These are phyloP conservation scores for Tricholoma saponaceum DNA, from an alignment of 768 basidiomycete genomes.

Conservation along the genomic window DNA sequence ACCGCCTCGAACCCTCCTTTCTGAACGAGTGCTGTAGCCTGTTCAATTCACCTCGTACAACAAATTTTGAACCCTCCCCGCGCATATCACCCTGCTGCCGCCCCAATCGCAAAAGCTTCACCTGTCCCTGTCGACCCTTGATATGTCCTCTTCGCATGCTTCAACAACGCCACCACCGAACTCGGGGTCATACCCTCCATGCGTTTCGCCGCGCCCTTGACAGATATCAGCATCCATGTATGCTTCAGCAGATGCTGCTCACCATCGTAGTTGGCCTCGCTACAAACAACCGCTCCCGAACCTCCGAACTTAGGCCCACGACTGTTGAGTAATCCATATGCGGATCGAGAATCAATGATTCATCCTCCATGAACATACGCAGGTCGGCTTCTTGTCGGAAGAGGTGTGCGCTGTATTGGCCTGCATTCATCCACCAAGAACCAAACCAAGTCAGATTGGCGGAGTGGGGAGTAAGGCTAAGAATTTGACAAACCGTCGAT, in stretches of 20 bases:
- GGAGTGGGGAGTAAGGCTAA: not conserved
- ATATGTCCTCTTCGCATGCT: conserved; percentile 50
- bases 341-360: conserved; percentile 64
- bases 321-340: conserved; percentile 66
- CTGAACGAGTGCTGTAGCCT: not conserved
- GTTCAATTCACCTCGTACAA: not conserved
- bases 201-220: conserved; percentile 83
- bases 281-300: conserved; percentile 56
- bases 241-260: conserved; percentile 21
- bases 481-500: conserved; percentile 55
- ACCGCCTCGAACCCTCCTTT: too few relatives aligned
- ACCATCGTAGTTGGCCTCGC: conserved; percentile 66
- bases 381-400: conserved; percentile 74
- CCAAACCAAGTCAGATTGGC: not conserved
- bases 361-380: conserved; percentile 70
- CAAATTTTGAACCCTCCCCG: not conserved
- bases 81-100: not conserved
- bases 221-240: not conserved
- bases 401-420: conserved; percentile 59
- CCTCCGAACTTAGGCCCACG: conserved; percentile 71
- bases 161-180: conserved; percentile 62
- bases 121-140: not conserved
- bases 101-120: not conserved
- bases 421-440: conserved; percentile 27
- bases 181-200: conserved; percentile 94